Percentiles rank a stretch among this genome's conserved stretches.
Conservation (phyloP, 1,284 basidiomycete genomes). For the Leccinum subspadiceum region DNA sequence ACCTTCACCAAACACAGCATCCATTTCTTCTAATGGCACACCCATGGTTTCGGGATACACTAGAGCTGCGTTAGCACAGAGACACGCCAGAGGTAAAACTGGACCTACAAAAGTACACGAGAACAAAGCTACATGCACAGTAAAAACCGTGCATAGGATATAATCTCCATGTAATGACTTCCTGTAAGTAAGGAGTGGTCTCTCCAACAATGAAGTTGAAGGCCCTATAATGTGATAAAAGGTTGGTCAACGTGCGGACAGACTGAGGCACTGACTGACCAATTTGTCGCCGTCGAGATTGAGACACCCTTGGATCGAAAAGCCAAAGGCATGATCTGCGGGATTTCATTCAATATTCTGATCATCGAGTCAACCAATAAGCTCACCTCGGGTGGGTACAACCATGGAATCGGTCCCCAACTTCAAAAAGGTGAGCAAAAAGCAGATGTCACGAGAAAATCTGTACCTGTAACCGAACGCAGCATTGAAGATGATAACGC, state of each 20-base stretch:
- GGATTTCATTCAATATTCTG: slow-evolving; percentile 9
- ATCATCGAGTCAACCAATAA: slow-evolving; percentile 1
- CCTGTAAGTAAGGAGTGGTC: slow-evolving; percentile 86
- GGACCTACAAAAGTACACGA: slow-evolving; percentile 75
- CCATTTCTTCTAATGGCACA: slow-evolving; percentile 81
- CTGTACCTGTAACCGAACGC: slow-evolving; percentile 82
- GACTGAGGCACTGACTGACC: slow-evolving; percentile 17
- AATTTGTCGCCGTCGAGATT: slow-evolving; percentile 80
- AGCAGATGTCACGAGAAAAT: slow-evolving; percentile 8
- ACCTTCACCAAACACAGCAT: slow-evolving; percentile 81
- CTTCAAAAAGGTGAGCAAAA: slow-evolving; percentile 24
- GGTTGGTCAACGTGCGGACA: slow-evolving; percentile 32
- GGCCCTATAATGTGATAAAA: slow-evolving; percentile 47
- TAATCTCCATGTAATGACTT: slow-evolving; percentile 87
- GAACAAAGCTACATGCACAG: slow-evolving; percentile 83
- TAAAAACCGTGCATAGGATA: slow-evolving; percentile 98
- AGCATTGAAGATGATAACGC: slow-evolving; percentile 93
- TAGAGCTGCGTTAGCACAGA: slow-evolving; percentile 27
- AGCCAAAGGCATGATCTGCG: slow-evolving; percentile 86
- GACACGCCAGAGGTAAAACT: background rate
- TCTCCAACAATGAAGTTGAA: slow-evolving; percentile 92
- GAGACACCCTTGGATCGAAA: slow-evolving; percentile 95
- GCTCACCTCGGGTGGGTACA: slow-evolving; percentile 81
- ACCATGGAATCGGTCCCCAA: slow-evolving; percentile 83
- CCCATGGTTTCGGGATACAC: slow-evolving; percentile 84